These are phyloP conservation scores for Lentinus tigrinus DNA, from an alignment of 768 basidiomycete species.

Conservation along the genomic window DNA sequence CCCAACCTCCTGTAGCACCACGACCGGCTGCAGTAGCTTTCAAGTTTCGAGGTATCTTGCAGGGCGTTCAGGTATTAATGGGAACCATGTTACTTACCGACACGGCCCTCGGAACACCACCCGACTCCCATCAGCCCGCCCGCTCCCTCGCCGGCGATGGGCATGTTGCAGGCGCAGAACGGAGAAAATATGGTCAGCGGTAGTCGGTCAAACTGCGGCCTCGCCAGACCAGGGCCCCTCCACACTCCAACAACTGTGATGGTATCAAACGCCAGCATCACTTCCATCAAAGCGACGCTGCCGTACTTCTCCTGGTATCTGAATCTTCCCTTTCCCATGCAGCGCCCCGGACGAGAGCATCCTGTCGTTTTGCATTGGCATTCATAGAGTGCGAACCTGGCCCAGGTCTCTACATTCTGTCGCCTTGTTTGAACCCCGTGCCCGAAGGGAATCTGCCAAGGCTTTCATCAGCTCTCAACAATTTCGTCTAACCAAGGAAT, in stretches of 20 bases:
- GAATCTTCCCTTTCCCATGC: neutral
- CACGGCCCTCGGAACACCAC: no score
- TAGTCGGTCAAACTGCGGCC: neutral
- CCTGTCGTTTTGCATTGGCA: no score
- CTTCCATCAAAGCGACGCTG: slow-evolving; percentile 11
- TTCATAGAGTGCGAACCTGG: no score
- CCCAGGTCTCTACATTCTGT: no score
- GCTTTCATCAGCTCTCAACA: no score
- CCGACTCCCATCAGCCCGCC: no score
- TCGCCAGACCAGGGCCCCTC: slow-evolving; percentile 1
- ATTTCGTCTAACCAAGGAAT: no score
- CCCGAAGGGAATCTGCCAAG: no score
- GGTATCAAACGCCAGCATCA: slow-evolving; percentile 18
- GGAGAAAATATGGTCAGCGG: neutral
- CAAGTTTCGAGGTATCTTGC: neutral
- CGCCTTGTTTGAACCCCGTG: no score
- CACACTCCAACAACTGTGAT: slow-evolving; percentile 15
- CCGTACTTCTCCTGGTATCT: slow-evolving; percentile 1
- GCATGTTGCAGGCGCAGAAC: neutral
- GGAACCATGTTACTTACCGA: no score
- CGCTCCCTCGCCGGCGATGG: no score
- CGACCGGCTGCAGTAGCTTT: neutral
- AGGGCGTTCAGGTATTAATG: no score
- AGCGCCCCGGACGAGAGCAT: neutral
- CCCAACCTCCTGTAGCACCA: neutral